Evolutionary conservation across 768 basidiomycete species (phyloP).

Genomic region (Phlegmacium glaucopus): DNA sequence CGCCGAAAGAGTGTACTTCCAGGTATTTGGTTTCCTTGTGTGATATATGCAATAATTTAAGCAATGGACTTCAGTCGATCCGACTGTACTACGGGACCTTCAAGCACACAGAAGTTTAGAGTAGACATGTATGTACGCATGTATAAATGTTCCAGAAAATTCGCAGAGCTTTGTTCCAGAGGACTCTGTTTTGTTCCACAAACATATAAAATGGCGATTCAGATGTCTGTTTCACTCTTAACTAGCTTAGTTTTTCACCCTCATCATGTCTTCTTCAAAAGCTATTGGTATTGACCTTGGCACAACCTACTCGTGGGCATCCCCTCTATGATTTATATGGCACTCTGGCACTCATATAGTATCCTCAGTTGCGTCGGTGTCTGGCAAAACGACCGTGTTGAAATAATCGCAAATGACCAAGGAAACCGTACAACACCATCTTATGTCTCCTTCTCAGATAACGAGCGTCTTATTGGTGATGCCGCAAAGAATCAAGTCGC

Average conservation of each 20-base stretch:
- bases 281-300: conserved; percentile 89
- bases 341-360: conserved; percentile 11
- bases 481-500: conserved; percentile 99
- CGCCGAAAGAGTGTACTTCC: conserved; percentile 94
- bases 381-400: conserved; percentile 99
- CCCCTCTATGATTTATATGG: too few relatives aligned
- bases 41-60: conserved; percentile 9
- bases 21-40: conserved; percentile 43
- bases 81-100: conserved; percentile 81
- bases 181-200: conserved; percentile 37
- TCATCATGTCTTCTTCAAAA: conserved; percentile 61
- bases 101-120: conserved; percentile 86
- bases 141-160: conserved; percentile 43
- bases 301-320: conserved; percentile 86
- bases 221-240: conserved; percentile 8
- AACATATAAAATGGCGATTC: conserved; percentile 34
- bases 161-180: conserved; percentile 25
- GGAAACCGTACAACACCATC: conserved; percentile 95
- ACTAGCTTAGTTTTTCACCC: conserved; percentile 12
- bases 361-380: conserved; percentile 89
- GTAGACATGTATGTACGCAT: conserved; percentile 39
- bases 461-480: conserved; percentile 97
- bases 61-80: conserved; percentile 60
- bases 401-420: conserved; percentile 96
- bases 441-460: conserved; percentile 93